A percentile compares a stretch with the other conserved stretches of the same genome.
phyloP scores from a whole-genome alignment of 1,284 basidiomycete species.

The Rhodotorula sp. region DNA sequence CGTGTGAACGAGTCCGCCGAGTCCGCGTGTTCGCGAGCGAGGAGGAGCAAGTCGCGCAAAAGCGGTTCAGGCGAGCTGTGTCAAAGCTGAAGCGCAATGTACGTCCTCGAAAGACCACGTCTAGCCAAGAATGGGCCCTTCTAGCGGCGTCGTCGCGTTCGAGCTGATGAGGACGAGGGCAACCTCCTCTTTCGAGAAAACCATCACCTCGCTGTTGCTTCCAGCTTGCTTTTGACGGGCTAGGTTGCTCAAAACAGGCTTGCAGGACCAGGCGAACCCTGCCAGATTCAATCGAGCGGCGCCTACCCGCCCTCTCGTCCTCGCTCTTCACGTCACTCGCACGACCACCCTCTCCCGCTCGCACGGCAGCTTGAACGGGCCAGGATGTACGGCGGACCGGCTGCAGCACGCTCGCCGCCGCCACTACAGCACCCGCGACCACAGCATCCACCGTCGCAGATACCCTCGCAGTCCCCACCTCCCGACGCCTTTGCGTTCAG shows the following conservation, averaged over 20 bases:
- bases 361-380: no score
- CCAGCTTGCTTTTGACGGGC: background rate
- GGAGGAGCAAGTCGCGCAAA: no score
- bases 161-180: no score
- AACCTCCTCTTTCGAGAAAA: no score
- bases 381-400: constrained; percentile 25
- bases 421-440: constrained; percentile 40
- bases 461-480: constrained; percentile 33
- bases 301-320: background rate
- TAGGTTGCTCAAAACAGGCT: background rate
- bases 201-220: background rate
- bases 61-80: no score
- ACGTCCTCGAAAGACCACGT: no score
- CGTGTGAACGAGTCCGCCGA: no score
- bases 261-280: background rate
- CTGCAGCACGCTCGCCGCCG: constrained; percentile 26
- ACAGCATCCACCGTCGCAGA: constrained; percentile 30
- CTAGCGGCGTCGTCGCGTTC: no score
- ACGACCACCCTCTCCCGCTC: background rate
- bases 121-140: no score
- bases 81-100: no score
- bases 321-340: background rate
- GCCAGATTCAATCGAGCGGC: background rate
- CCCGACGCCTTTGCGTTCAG: constrained; percentile 12
- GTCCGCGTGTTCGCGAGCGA: no score